A percentile compares a stretch with the other conserved stretches of the same genome.
phyloP scores from a whole-genome alignment of 2,329 filamentous ascomycete genomes.

The Xylariaceae sp. region DNA sequence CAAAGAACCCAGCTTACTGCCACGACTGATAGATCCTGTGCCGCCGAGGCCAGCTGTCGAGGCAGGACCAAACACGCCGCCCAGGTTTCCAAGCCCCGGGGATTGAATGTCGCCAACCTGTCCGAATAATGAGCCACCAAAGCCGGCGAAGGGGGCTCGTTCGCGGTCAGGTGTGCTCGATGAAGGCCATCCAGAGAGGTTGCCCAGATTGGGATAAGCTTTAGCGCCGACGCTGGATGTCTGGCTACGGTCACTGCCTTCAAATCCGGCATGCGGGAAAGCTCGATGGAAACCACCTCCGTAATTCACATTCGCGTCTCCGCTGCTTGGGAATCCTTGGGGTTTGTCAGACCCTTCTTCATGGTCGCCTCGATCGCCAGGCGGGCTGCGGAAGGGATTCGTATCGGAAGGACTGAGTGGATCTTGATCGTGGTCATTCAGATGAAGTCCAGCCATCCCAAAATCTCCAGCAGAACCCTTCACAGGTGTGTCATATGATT shows the following conservation, averaged over 20 bases:
- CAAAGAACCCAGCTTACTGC: conserved; percentile 79
- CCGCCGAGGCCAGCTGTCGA: conserved; percentile 50
- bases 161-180: conserved; percentile 66
- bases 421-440: conserved; percentile 58
- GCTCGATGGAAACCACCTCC: conserved; percentile 40
- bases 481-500: conserved; percentile 50
- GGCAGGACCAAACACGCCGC: conserved; percentile 65
- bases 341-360: conserved; percentile 49
- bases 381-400: conserved; percentile 91
- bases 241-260: conserved; percentile 85
- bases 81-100: conserved; percentile 63
- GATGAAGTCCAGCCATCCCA: conserved; percentile 58
- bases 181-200: conserved; percentile 61
- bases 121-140: conserved; percentile 78
- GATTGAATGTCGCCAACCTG: conserved; percentile 75
- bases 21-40: conserved; percentile 65
- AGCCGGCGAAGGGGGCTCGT: conserved; percentile 52
- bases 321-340: conserved; percentile 50
- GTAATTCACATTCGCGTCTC: conserved; percentile 44
- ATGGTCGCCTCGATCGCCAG: conserved; percentile 65
- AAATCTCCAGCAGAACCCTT: conserved; percentile 56
- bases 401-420: conserved; percentile 89
- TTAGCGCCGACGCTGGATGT: conserved; percentile 84
- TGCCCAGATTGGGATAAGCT: conserved; percentile 61
- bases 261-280: conserved; percentile 48